Evolutionary conservation across 257 asterid species (phyloP).

Genomic region (Fraxinus pennsylvanica): DNA sequence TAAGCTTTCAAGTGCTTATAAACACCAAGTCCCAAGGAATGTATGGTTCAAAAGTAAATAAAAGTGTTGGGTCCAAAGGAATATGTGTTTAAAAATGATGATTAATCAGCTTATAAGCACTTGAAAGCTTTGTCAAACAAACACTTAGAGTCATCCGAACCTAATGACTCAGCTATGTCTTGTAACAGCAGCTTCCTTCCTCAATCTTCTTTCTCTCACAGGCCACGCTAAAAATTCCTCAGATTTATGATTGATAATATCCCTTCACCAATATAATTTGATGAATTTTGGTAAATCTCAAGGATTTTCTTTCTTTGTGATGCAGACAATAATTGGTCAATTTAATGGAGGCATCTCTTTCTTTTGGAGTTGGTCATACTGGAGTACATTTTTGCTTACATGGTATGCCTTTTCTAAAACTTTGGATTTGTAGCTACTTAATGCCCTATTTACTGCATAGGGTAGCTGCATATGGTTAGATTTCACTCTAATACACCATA

Average conservation of each 20-base stretch:
- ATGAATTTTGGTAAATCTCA: constrained; percentile 8
- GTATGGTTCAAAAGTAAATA: too few relatives aligned
- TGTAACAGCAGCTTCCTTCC: constrained; percentile 1
- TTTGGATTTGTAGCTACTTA: not conserved
- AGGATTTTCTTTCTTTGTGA: constrained; percentile 26
- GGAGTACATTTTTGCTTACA: constrained; percentile 98
- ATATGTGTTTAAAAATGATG: not conserved
- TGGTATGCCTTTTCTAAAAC: constrained; percentile 53
- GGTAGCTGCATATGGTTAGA: constrained; percentile 6
- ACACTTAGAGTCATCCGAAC: not conserved
- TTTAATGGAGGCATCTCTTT: constrained; percentile 88
- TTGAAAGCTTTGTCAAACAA: not conserved
- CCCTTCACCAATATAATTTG: not conserved
- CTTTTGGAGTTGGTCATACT: constrained; percentile 99
- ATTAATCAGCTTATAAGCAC: not conserved
- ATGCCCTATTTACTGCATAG: constrained; percentile 8
- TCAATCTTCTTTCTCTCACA: not conserved
- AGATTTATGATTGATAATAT: constrained; percentile 16
- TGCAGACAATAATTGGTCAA: constrained; percentile 78
- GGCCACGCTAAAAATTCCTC: not conserved
- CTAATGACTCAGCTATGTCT: not conserved
- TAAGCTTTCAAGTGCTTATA: too few relatives aligned
- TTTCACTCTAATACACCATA: not conserved
- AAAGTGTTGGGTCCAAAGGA: not conserved
- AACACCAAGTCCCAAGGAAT: not conserved